Base-by-base conservation (phyloP, 2,329 filamentous ascomycete genomes). In the Cladosporium sp. region DNA sequence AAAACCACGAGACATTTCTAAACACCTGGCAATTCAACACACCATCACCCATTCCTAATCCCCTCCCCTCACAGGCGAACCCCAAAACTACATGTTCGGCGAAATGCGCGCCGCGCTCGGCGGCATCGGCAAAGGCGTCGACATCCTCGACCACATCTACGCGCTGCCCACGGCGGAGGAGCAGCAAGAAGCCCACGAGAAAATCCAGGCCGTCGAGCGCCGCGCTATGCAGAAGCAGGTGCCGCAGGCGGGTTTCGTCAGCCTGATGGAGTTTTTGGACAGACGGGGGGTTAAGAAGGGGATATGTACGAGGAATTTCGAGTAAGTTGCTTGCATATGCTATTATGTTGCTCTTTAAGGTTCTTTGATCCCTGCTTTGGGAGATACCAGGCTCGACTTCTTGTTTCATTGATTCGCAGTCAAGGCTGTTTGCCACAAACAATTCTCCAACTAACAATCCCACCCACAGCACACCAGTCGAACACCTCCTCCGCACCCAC, bases 271-370 rank as follows among this genome's bases (percentile, higher is more conserved):
- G 51, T 95, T 93, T 67, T 82, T 97, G 15, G 84, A 93, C 62
- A 64, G 70, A 6, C 78, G 79, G 22, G 68, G 71, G 5, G 67
- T 96, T 27, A 82, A 75, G 59, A 93, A 95, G 69, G 92, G 82
- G 13, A 90, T 97, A 56, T 96, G 91, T 72, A 97, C 93, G 2
- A 80, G 93, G 64, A 97, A 99, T 73, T 97, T 96, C 64, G 88
- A 92, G 74, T 79, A 68, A 40, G 72, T 65, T 18, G 9, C 52
- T 20, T 50, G n/a, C 40, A 42, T 42, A 9, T 22, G 24, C 19
- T 13, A 8, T 19, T 12, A 8, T 4, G 38, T 24, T 27, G 4
- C 5, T 27, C 22, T 27, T 27, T 27, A n/a, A n/a, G n/a, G n/a
- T n/a, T n/a, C n/a, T n/a, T n/a, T n/a, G n/a, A n/a, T n/a, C n/a